Percentiles rank a stretch among this genome's conserved stretches.
Conservation (phyloP, 352 stramenopile species). For the Phytophthora vignae region DNA sequence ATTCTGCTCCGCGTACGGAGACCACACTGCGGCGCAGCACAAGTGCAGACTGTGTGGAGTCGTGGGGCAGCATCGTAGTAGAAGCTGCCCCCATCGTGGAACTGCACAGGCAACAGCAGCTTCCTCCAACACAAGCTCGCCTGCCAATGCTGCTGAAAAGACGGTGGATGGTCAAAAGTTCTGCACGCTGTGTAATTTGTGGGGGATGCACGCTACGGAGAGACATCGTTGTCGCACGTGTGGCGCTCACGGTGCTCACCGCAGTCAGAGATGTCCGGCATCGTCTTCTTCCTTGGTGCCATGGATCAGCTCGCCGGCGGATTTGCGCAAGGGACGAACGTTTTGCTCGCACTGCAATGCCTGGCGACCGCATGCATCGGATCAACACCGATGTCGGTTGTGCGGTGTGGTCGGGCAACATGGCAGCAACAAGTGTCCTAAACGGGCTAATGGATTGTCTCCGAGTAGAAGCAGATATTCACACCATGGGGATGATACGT, state of each 20-base stretch:
- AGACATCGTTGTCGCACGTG: slow-evolving; percentile 70
- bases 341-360: slow-evolving; percentile 70
- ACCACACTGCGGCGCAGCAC: slow-evolving; percentile 70
- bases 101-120: not conserved
- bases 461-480: slow-evolving; percentile 18
- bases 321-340: slow-evolving; percentile 48
- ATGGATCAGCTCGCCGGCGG: slow-evolving; percentile 60
- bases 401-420: slow-evolving; percentile 69
- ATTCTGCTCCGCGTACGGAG: slow-evolving; percentile 75
- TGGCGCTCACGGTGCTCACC: slow-evolving; percentile 58
- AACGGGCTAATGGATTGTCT: slow-evolving; percentile 13
- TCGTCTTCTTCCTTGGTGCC: slow-evolving; percentile 32
- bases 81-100: slow-evolving; percentile 50
- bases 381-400: slow-evolving; percentile 72
- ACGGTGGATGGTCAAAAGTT: slow-evolving; percentile 47
- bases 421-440: slow-evolving; percentile 69
- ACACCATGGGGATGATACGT: slow-evolving; percentile 34
- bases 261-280: slow-evolving; percentile 56
- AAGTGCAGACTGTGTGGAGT: slow-evolving; percentile 70
- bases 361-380: slow-evolving; percentile 59
- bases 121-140: slow-evolving; percentile 1
- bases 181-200: slow-evolving; percentile 67
- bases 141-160: slow-evolving; percentile 5
- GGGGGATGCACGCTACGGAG: slow-evolving; percentile 64
- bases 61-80: slow-evolving; percentile 68